Evolutionary conservation across 441 rosid genomes (phyloP), one percentile per base, ranked within the genome.

Genomic region (Erodium texanum): DNA sequence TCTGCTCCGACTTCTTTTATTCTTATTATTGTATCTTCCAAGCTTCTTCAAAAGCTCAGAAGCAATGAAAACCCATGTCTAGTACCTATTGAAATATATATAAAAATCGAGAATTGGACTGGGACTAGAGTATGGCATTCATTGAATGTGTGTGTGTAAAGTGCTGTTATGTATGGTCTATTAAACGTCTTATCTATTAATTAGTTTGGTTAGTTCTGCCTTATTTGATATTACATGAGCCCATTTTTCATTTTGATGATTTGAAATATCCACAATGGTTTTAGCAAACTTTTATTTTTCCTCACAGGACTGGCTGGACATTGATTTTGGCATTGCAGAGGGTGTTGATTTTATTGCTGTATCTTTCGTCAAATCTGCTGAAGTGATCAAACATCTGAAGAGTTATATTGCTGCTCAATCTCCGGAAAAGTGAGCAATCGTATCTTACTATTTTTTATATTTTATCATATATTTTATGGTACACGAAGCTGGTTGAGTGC

Each of bases 281-380:
- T 20, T 12, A 18, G 23, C 61, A 5, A 54, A 16, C 64, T 14
- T 58, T 32, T 61, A 52, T 18, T 59, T 62, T 19, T 36, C 48
- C 64, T 70, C 74, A 64, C 88, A 95, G 99, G 99, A 95, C 64
- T 95, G 99, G 98, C 78, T 92, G 78, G 99, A 95, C 79, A 95
- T 95, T 61, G 98, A 95, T 78, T 95, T 92, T 84, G 99, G 97
- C 34, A 86, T 95, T 14, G 86, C 89, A 20, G 97, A 87, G 84
- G 91, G 89, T 62, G 99, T 92, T 68, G 99, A 95, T 79, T 95
- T 95, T 77, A 86, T 92, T 67, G 99, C 99, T 22, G 83, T 95
- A 75, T 95, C 99, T 38, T 95, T 95, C 79, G 98, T 95, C 75
- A 95, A 95, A 80, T 92, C 98, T 27, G 98, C 99, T 67, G 98